Percentiles rank a stretch among this genome's conserved stretches.
Conservation (phyloP, 805 yeast genomes). For the Ogataea trehalophila region DNA sequence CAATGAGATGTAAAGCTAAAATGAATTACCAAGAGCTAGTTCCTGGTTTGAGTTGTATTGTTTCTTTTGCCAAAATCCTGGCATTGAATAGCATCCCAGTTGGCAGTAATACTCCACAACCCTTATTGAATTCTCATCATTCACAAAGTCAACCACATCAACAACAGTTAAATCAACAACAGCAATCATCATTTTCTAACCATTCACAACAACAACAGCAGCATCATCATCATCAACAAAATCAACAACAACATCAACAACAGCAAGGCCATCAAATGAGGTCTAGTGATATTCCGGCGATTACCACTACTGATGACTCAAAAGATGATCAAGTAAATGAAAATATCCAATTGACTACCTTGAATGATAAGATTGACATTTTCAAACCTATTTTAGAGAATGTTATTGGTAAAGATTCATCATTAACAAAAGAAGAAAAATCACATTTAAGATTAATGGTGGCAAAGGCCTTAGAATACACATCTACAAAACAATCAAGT, state of each 20-base stretch:
- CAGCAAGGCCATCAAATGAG: conserved; percentile 2
- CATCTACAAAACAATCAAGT: conserved; percentile 41
- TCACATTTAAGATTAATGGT: conserved; percentile 43
- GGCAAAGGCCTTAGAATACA: conserved; percentile 38
- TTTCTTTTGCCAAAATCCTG: conserved; percentile 76
- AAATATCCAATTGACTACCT: conserved; percentile 13
- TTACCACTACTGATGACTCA: conserved; percentile 9
- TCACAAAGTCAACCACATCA: conserved; percentile 20
- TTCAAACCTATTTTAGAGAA: conserved; percentile 16
- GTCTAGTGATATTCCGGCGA: conserved; percentile 5
- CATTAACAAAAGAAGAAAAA: conserved; percentile 41
- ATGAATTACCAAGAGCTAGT: conserved; percentile 79
- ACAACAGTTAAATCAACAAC: conserved; percentile 17
- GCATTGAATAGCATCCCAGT: conserved; percentile 12
- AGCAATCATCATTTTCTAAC: background rate
- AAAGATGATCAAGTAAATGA: conserved; percentile 9
- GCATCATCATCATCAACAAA: background rate
- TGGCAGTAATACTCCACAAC: conserved; percentile 1
- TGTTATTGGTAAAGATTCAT: conserved; percentile 7
- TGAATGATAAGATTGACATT: conserved; percentile 18
- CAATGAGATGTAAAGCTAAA: conserved; percentile 72
- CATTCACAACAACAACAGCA: background rate
- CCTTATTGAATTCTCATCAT: no score
- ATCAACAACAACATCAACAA: background rate
- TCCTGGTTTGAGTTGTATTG: conserved; percentile 70